A percentile compares a stretch with the other conserved stretches of the same genome.
These are phyloP conservation scores for Heliamphora exappendiculata DNA, from an alignment of 148 eudicot species.

Conservation along the genomic window DNA sequence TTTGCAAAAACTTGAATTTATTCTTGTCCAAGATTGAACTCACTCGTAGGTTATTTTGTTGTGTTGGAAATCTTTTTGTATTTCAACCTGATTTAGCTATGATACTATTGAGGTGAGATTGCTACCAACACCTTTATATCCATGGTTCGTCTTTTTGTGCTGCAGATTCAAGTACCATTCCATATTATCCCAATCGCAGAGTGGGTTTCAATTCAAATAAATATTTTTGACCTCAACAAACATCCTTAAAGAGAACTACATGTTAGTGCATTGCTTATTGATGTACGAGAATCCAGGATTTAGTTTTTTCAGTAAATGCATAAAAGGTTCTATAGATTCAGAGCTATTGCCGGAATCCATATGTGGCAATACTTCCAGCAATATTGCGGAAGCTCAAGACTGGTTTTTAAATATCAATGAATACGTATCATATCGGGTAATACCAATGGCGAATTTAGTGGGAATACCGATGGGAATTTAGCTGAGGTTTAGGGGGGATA, in stretches of 20 bases:
- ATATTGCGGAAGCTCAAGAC: background rate
- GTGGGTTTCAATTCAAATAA: conserved; percentile 12
- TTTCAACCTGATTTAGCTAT: conserved; percentile 7
- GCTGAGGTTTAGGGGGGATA: too few relatives aligned
- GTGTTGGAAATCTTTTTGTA: background rate
- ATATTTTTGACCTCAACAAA: background rate
- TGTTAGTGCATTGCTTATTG: background rate
- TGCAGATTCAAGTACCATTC: conserved; percentile 3
- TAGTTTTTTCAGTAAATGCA: background rate
- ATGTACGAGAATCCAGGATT: background rate
- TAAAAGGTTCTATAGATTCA: background rate
- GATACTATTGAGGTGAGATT: background rate
- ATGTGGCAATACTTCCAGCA: background rate
- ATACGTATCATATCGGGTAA: too few relatives aligned
- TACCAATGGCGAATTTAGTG: too few relatives aligned
- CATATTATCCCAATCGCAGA: background rate
- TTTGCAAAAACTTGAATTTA: background rate
- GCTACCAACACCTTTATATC: background rate
- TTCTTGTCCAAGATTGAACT: background rate
- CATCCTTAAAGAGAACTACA: background rate
- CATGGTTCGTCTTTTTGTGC: conserved; percentile 4
- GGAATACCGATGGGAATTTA: too few relatives aligned
- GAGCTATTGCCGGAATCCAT: background rate
- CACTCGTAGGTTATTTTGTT: conserved; percentile 1
- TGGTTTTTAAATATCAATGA: too few relatives aligned